Base-by-base conservation (phyloP, 345 rosid species). In the Citrus glauca region DNA sequence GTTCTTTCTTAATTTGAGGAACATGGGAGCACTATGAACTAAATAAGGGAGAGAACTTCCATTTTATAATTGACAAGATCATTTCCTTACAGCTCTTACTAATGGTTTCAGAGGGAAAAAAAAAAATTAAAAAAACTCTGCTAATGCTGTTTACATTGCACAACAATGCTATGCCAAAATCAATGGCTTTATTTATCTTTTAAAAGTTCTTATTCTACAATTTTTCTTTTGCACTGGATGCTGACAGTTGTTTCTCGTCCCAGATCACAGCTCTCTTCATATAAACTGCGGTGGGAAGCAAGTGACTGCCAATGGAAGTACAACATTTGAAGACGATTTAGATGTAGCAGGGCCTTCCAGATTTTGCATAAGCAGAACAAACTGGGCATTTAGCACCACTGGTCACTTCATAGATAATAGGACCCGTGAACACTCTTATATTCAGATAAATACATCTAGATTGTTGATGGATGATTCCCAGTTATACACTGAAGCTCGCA, bases 371-470 rank as follows among this genome's bases (percentile, higher is more conserved):
- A 63, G 62, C 48, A 32, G 73, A 69, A 45, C 17, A 45, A 5
- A 82, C 28, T 89, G 93, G 93, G 90, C 79, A 66, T 77, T 80
- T 40, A 89, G 91, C 74, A 82, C 78, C 86, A 88, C 91, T 32
- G 93, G 93, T 17, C 74, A 85, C 80, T 88, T 85, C 83, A n/a
- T 78, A 73, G 93, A 83, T 56, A 62, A 81, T 19, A 7, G 4
- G 1, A 9, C 0, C 0, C 4, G 20, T 0, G 0, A 45, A 33
- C 19, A 53, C 7, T 7, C 37, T 16, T 76, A 66, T 53, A 35
- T 76, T 55, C 10, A 10, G 53, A 66, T 28, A 74, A 82, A 78
- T 60, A 45, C 62, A 66, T 24, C 72, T 50, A 66, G 35, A 66
- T 20, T 76, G 7, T 40, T 69, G 56, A 50, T 66, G 77, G 66